A percentile compares a stretch with the other conserved stretches of the same genome.
phyloP scores from a whole-genome alignment of 106 monocot genomes.

The Apostasia ramifera region DNA sequence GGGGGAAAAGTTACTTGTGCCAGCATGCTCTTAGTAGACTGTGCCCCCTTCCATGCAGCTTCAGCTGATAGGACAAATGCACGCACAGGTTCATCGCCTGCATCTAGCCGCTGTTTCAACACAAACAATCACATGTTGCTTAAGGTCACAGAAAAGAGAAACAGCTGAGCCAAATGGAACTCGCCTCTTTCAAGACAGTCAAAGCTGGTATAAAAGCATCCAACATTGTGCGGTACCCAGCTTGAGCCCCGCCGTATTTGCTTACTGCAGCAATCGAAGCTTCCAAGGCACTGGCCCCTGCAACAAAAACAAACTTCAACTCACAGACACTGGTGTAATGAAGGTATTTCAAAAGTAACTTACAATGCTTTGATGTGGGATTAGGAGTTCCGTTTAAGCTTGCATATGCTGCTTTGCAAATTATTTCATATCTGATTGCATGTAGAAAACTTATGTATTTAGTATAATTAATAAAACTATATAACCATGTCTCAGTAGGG shows the following conservation, averaged over 20 bases:
- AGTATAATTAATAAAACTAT: too few species aligned
- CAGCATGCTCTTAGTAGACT: constrained; percentile 74
- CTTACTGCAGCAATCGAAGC: constrained; percentile 74
- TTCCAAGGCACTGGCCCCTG: constrained; percentile 83
- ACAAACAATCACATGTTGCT: not conserved
- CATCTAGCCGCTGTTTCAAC: constrained; percentile 46
- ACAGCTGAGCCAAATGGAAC: not conserved
- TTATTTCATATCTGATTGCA: constrained; percentile 71
- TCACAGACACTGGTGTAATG: too few species aligned
- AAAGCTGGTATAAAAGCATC: constrained; percentile 93
- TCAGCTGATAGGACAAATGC: constrained; percentile 77
- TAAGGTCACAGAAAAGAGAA: not conserved
- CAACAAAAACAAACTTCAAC: constrained; percentile 1
- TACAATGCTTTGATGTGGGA: constrained; percentile 60
- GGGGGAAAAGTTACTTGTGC: constrained; percentile 48
- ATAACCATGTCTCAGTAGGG: too few species aligned
- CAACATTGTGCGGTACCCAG: constrained; percentile 90
- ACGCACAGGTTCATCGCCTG: constrained; percentile 53
- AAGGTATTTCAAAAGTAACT: constrained; percentile 2
- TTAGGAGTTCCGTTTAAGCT: constrained; percentile 54
- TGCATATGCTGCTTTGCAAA: constrained; percentile 90
- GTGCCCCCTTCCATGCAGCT: constrained; percentile 74
- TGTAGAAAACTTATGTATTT: too few species aligned
- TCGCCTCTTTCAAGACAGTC: constrained; percentile 58
- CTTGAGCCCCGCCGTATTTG: constrained; percentile 87